These are phyloP conservation scores for Coemansia sp. DNA, from an alignment of 192 early-diverging fungal genomes.

Conservation along the genomic window DNA sequence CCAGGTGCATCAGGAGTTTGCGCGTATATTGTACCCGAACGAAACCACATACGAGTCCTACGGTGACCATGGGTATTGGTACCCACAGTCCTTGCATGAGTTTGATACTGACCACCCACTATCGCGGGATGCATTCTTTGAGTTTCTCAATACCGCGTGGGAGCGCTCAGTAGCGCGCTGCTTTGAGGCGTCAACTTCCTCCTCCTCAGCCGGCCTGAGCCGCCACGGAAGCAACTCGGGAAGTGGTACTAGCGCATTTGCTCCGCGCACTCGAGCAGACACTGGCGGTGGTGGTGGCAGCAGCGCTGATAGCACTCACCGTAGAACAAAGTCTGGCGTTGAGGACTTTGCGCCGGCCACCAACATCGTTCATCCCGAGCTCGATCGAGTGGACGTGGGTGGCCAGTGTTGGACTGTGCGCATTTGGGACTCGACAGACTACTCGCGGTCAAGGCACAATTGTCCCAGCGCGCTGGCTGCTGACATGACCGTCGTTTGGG, in stretches of 20 bases:
- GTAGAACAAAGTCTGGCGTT: conserved; percentile 13
- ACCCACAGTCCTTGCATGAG: conserved; percentile 58
- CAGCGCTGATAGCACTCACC: conserved; percentile 8
- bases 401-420: conserved; percentile 56
- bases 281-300: conserved; percentile 27
- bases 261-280: conserved; percentile 6
- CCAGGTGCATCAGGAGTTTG: conserved; percentile 44
- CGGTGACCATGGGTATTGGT: conserved; percentile 56
- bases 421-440: conserved; percentile 52
- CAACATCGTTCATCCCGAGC: conserved; percentile 44
- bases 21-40: conserved; percentile 49
- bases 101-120: conserved; percentile 51
- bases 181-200: conserved; percentile 30
- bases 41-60: conserved; percentile 55
- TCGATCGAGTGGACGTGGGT: conserved; percentile 57
- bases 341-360: background rate
- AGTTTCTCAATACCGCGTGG: conserved; percentile 56
- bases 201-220: conserved; percentile 23
- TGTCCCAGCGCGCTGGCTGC: conserved; percentile 44
- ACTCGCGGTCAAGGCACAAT: conserved; percentile 29
- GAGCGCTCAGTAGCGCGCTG: conserved; percentile 52
- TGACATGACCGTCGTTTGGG: conserved; percentile 56
- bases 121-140: conserved; percentile 49
- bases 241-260: background rate
- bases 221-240: conserved; percentile 48